These are phyloP conservation scores for Clonostachys sp. DNA, from an alignment of 2,329 filamentous ascomycete species.

Conservation along the genomic window DNA sequence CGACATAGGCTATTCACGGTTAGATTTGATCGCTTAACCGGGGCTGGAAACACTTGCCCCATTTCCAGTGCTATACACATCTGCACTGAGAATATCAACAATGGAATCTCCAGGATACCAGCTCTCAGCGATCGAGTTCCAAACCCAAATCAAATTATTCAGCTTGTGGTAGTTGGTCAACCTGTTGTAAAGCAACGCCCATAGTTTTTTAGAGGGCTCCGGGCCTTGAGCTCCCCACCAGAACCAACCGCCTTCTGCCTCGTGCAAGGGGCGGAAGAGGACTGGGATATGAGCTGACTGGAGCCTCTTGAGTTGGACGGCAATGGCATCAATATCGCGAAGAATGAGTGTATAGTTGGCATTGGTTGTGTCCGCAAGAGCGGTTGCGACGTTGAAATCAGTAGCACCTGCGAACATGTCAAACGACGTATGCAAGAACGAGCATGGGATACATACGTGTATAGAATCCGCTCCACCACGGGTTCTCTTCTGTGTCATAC, in stretches of 20 bases:
- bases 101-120: slow-evolving; percentile 43
- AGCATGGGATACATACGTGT: slow-evolving; percentile 15
- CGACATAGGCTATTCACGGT: slow-evolving; percentile 24
- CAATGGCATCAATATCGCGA: slow-evolving; percentile 42
- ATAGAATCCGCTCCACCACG: slow-evolving; percentile 45
- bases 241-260: slow-evolving; percentile 46
- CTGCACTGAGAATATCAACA: slow-evolving; percentile 40
- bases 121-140: slow-evolving; percentile 36
- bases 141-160: slow-evolving; percentile 45
- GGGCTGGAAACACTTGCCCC: slow-evolving; percentile 21
- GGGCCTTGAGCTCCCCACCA: slow-evolving; percentile 46
- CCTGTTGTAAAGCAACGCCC: slow-evolving; percentile 33
- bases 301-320: slow-evolving; percentile 36
- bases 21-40: too few species aligned
- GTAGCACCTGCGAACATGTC: slow-evolving; percentile 19
- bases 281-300: slow-evolving; percentile 36
- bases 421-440: too few species aligned
- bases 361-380: slow-evolving; percentile 31
- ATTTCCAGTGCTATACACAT: slow-evolving; percentile 37
- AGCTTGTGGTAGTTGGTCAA: slow-evolving; percentile 35
- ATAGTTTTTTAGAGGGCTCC: slow-evolving; percentile 37
- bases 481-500: slow-evolving; percentile 35
- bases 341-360: slow-evolving; percentile 41
- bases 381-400: slow-evolving; percentile 37
- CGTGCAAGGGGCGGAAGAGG: slow-evolving; percentile 41